Conservation (phyloP, 2,329 filamentous ascomycete species). For the Pseudocercospora vitis region DNA sequence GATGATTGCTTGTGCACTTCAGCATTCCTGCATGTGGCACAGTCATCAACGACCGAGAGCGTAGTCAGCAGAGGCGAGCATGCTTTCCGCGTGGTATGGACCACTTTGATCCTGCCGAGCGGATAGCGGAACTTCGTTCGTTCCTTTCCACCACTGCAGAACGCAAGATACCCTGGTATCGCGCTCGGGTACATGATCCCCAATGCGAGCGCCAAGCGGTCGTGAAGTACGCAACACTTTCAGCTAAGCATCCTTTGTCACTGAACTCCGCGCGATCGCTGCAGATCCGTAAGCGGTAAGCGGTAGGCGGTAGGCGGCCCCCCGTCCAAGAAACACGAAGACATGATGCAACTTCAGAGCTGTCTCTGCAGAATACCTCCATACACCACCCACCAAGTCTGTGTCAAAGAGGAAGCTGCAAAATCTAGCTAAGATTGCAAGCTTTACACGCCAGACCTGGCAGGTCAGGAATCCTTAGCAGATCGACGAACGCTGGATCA, state of each 20-base stretch:
- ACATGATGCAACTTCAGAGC: too few relatives aligned
- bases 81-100: background rate
- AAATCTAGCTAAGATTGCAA: too few relatives aligned
- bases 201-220: background rate
- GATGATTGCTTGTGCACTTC: background rate
- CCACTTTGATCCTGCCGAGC: background rate
- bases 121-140: background rate
- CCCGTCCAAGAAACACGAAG: too few relatives aligned
- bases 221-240: background rate
- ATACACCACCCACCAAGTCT: too few relatives aligned
- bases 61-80: background rate
- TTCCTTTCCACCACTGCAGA: background rate
- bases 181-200: background rate
- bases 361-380: too few relatives aligned
- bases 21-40: background rate
- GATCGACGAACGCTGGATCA: too few relatives aligned
- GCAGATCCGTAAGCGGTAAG: slow-evolving; percentile 10
- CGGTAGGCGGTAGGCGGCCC: too few relatives aligned
- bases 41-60: background rate
- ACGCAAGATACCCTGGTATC: background rate
- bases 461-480: too few relatives aligned
- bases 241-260: background rate
- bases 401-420: too few relatives aligned
- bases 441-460: too few relatives aligned
- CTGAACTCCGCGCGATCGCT: background rate